Evolutionary conservation across 2,329 filamentous ascomycete species (phyloP), one percentile per base, ranked within the genome.

Genomic region (Ophiostoma angusticollis): DNA sequence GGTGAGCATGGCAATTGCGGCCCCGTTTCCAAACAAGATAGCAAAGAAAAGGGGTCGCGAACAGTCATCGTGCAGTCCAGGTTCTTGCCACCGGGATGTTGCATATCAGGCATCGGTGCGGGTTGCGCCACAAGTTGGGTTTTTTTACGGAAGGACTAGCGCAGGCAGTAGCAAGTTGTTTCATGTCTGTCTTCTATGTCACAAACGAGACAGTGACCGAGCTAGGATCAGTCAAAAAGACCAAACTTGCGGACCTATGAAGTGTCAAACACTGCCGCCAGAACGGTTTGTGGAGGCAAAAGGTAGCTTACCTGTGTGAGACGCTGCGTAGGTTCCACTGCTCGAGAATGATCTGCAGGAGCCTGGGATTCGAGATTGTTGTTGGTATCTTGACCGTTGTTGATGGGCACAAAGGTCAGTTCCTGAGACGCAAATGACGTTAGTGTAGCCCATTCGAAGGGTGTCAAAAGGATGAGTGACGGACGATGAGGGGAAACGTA

Each of bases 1-100:
- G 87, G 86, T 2, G 89, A 96, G 59, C 91, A 98, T 60, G 91
- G 91, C 2, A 98, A 98, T 56, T 98, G 91, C 56, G 91, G 91
- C 3, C 72, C 75, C 25, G 16, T 29, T 4, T 25, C 29, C 17
- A 47, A 43, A 16, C 18, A 64, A 70, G 11, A 73, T 76, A 45
- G 70, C 45, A 76, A 83, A 57, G 76, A 86, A 32, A 80, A 78
- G 47, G 79, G 72, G 9, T 67, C 66, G 43, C 84, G 72, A 66
- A 86, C 80, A 53, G 61, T 73, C 42, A 72, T 93, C 52, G 68
- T 70, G 17, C 70, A 75, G 32, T 63, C 65, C 37, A 68, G 66
- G 47, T 67, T 68, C 52, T 60, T 77, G 28, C 66, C 68, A 13
- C 54, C 65, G 5, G 62, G 58, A 9, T 65, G 62, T 40, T 60